Conservation (phyloP, 2,329 filamentous ascomycete species). For the Clarireedia paspali region DNA sequence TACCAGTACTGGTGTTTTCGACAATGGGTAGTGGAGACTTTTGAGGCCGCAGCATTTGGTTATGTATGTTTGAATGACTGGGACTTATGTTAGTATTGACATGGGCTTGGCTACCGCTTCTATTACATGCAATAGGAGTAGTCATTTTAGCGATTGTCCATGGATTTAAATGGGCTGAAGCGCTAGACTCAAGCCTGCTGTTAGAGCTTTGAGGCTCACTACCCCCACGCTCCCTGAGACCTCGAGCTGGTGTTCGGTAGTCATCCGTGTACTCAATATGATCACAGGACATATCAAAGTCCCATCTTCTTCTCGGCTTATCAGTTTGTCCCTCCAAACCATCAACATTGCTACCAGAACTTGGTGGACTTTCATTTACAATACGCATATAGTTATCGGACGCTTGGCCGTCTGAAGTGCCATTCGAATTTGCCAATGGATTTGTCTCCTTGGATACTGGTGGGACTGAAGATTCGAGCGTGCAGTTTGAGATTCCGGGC, state of each 20-base stretch:
- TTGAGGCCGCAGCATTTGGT: background rate
- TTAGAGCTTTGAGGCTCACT: background rate
- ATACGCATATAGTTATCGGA: no score
- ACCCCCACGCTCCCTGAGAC: background rate
- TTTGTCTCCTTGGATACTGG: background rate
- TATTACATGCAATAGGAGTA: constrained; percentile 11
- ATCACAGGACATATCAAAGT: constrained; percentile 40
- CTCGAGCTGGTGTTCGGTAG: background rate
- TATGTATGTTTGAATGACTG: background rate
- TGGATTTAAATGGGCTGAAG: constrained; percentile 28
- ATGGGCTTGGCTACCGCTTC: background rate
- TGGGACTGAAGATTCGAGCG: background rate
- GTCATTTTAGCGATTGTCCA: constrained; percentile 35
- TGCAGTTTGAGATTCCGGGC: background rate
- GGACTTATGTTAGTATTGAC: background rate
- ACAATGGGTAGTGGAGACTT: background rate
- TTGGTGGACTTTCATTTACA: no score
- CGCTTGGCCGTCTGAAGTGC: no score
- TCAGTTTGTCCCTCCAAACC: background rate
- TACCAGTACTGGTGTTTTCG: background rate
- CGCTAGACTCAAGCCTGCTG: background rate
- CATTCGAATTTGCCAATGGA: no score
- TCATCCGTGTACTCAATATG: constrained; percentile 38
- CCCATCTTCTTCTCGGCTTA: constrained; percentile 15
- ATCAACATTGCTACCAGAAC: background rate